Conservation (phyloP, 176 grass and related monocot genomes). For the Oryza longistaminata region DNA sequence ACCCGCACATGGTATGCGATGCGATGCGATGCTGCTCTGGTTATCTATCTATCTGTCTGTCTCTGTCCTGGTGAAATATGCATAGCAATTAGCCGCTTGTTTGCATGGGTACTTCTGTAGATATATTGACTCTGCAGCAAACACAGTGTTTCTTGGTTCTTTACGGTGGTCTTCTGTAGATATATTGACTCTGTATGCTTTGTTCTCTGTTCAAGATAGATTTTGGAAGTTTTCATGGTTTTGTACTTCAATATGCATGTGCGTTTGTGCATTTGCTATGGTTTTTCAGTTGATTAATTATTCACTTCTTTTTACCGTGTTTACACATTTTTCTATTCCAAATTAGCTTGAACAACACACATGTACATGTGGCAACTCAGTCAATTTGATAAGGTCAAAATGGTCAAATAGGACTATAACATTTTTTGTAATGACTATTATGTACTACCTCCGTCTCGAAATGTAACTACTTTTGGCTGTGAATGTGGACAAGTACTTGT, state of each 20-base stretch:
- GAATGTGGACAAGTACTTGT: too few species aligned
- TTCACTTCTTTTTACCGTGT: neutral
- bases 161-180: neutral
- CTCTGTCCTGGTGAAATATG: neutral
- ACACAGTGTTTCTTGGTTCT: too few species aligned
- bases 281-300: neutral
- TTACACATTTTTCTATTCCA: neutral
- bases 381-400: neutral
- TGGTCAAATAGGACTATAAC: neutral
- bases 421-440: neutral
- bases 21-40: neutral
- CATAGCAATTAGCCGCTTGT: neutral
- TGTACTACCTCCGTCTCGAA: too few species aligned
- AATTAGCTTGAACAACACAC: neutral
- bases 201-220: neutral
- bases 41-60: neutral
- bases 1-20: conserved; percentile 79
- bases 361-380: neutral
- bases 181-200: too few species aligned
- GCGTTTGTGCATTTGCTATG: neutral
- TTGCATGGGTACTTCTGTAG: neutral
- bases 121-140: neutral
- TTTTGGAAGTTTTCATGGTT: neutral
- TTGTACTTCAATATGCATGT: neutral
- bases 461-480: too few species aligned